Percentiles rank a stretch among this genome's conserved stretches.
phyloP scores from a whole-genome alignment of 2,329 filamentous ascomycete species.

The Cordyceps cateniannulata region DNA sequence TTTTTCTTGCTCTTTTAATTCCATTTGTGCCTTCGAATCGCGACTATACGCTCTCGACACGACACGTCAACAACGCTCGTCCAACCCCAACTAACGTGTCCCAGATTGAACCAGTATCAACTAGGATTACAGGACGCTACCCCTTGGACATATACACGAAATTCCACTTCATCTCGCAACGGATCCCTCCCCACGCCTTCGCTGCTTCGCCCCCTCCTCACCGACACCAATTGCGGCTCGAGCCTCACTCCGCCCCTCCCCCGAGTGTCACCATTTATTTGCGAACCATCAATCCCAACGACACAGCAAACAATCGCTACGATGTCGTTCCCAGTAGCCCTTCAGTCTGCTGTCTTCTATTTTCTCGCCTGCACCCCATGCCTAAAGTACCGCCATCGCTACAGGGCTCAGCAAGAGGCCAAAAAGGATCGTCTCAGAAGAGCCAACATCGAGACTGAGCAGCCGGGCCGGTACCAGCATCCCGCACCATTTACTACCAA shows the following conservation, averaged over 20 bases:
- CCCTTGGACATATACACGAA: background rate
- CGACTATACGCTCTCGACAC: background rate
- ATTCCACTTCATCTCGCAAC: background rate
- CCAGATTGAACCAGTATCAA: constrained; percentile 1
- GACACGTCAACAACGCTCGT: background rate
- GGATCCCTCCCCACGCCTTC: background rate
- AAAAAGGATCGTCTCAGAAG: constrained; percentile 61
- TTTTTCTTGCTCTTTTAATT: background rate
- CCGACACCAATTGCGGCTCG: background rate
- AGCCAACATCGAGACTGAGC: constrained; percentile 50
- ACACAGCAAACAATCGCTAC: constrained; percentile 7
- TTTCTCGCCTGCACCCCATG: constrained; percentile 74
- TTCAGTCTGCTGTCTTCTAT: constrained; percentile 75
- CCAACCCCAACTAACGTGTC: background rate
- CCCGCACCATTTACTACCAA: constrained; percentile 81
- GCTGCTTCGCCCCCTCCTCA: no score
- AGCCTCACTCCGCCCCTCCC: background rate
- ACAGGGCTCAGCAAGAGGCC: constrained; percentile 65
- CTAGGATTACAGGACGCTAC: background rate
- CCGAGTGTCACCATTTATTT: background rate
- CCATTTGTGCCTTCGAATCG: background rate
- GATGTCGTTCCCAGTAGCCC: constrained; percentile 48
- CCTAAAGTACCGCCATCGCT: constrained; percentile 60
- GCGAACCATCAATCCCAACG: background rate
- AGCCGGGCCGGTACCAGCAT: constrained; percentile 70